Evolutionary conservation across 192 early-diverging fungal genomes (phyloP).

Genomic region (Phycomyces nitens): DNA sequence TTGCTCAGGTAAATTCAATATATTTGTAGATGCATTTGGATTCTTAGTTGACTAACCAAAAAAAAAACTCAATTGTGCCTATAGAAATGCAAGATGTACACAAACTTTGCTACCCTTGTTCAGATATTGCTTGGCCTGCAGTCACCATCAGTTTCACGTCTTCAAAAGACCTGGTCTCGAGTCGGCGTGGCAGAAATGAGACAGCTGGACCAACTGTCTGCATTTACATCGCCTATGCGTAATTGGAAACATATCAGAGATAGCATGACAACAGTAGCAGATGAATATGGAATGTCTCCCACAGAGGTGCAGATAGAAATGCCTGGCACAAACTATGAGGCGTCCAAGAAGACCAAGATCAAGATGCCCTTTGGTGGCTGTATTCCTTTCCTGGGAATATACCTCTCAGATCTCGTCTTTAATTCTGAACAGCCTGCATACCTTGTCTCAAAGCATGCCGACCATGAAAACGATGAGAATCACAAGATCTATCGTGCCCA

Average conservation of each 20-base stretch:
- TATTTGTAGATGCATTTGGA: neutral
- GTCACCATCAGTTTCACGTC: constrained; percentile 48
- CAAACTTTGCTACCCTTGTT: constrained; percentile 63
- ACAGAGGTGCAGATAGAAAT: constrained; percentile 36
- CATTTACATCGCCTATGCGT: constrained; percentile 49
- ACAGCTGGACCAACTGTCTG: constrained; percentile 45
- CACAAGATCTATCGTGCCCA: neutral
- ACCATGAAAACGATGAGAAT: constrained; percentile 8
- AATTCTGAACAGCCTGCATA: constrained; percentile 51
- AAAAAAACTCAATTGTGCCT: neutral
- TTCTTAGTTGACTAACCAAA: neutral
- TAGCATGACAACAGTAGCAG: constrained; percentile 50
- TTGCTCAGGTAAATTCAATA: constrained; percentile 45
- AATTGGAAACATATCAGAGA: constrained; percentile 60
- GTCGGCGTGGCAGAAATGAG: constrained; percentile 39
- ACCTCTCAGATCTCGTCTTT: constrained; percentile 55
- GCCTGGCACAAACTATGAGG: constrained; percentile 21
- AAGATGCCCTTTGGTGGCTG: constrained; percentile 50
- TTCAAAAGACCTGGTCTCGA: constrained; percentile 52
- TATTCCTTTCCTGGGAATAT: constrained; percentile 60
- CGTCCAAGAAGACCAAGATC: constrained; percentile 21
- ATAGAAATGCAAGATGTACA: constrained; percentile 55
- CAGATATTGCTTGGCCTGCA: constrained; percentile 58
- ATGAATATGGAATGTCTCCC: constrained; percentile 49
- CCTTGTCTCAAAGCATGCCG: constrained; percentile 8